A percentile compares a stretch with the other conserved stretches of the same genome.
Conservation (phyloP, 2,329 filamentous ascomycete species). For the Hypoxylon sp. region DNA sequence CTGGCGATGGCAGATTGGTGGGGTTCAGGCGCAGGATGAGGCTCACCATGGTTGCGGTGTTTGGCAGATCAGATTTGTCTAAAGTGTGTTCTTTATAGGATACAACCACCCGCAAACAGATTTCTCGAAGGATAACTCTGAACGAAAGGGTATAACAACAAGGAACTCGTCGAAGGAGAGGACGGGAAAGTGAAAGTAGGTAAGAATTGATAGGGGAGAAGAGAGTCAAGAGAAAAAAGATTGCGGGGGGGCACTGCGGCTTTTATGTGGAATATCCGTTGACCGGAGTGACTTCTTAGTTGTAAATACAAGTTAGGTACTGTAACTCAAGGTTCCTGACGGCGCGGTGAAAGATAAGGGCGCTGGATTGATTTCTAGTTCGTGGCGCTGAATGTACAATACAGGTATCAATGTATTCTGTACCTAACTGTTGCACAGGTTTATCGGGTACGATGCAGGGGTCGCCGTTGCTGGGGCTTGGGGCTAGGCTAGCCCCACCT, state of each 20-base stretch:
- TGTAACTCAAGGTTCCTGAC: slow-evolving; percentile 6
- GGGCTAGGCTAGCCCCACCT: slow-evolving; percentile 23
- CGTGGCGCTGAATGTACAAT: slow-evolving; percentile 22
- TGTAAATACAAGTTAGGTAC: slow-evolving; percentile 25
- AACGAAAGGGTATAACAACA: slow-evolving; percentile 22
- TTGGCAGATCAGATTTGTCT: slow-evolving; percentile 36
- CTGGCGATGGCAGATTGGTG: slow-evolving; percentile 43
- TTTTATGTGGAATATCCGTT: slow-evolving; percentile 45
- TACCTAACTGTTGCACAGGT: neutral
- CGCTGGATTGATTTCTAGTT: slow-evolving; percentile 34
- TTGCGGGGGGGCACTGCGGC: slow-evolving; percentile 42
- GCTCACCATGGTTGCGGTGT: slow-evolving; percentile 54
- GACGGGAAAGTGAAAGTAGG: slow-evolving; percentile 10
- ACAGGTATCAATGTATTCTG: neutral
- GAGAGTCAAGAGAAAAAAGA: slow-evolving; percentile 20
- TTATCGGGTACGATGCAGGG: slow-evolving; percentile 19
- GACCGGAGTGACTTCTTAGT: slow-evolving; percentile 26
- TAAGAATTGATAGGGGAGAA: slow-evolving; percentile 19
- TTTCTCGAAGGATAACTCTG: slow-evolving; percentile 22
- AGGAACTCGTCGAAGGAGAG: slow-evolving; percentile 25
- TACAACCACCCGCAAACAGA: slow-evolving; percentile 23
- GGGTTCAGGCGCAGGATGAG: slow-evolving; percentile 46
- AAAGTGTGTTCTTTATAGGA: slow-evolving; percentile 30
- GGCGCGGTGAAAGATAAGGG: slow-evolving; percentile 38
- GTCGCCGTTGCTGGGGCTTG: slow-evolving; percentile 25